A percentile compares a stretch with the other conserved stretches of the same genome.
These are phyloP conservation scores for apple (Malus domestica) DNA, from an alignment of 306 rosid species.

Conservation along the genomic window ASM211411v1 NC_041804.1:15644001-15644500, in stretches of 20 bases:
- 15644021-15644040: slow-evolving; percentile 94
- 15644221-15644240: neutral
- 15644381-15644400: neutral
- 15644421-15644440: neutral
- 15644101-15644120: too few species aligned
- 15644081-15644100: neutral
- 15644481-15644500: neutral
- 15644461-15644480: neutral
- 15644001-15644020: slow-evolving; percentile 67
- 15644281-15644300: neutral
- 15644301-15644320: too few species aligned
- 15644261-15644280: neutral
- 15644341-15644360: neutral
- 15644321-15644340: neutral
- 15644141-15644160: neutral
- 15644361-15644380: neutral
- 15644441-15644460: neutral
- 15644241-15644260: neutral
- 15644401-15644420: too few species aligned
- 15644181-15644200: neutral
- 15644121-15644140: neutral
- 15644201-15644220: neutral
- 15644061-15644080: slow-evolving; percentile 69
- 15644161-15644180: neutral
- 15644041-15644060: slow-evolving; percentile 93